Evolutionary conservation across 2,329 filamentous ascomycete species (phyloP), one percentile per base, ranked within the genome.

Genomic region (Ascochyta lentis): DNA sequence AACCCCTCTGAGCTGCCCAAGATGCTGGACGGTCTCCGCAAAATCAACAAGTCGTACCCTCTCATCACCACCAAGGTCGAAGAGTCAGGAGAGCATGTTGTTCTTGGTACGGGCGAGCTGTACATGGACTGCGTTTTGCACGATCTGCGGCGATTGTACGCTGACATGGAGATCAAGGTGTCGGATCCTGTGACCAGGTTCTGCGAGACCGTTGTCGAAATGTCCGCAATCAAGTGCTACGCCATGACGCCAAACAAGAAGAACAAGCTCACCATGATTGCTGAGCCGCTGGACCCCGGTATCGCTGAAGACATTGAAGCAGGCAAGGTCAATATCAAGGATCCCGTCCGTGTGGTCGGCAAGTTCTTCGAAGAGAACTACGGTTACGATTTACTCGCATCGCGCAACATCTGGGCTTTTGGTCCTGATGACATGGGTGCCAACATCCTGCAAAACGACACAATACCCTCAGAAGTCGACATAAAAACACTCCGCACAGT

Each of bases 61-160:
- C 84, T 99, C 24, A 91, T 98, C 66, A 91, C 90, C 12, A 99
- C 95, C 4, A 98, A 98, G 76, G 95, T 99, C 3, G 95, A 99
- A 75, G 95, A 99, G 77, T 97, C 92, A 1, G 95, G 95, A 46
- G 95, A 99, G 77, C 95, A 99, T 72, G 89, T 99, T 63, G 84
- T 99, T 42, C 85, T 99, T 4, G 95, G 95, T 23, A 99, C 95
- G 0, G 95, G 95, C 57, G 95, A 99, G 76, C 82, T 99, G n/a
- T 99, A 99, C 80, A 98, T 99, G 93, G 95, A 99, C 75, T 99
- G 95, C 69, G 94, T 99, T 3, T 83, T 99, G 41, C 95, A 99
- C 75, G 95, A 99, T 72, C 83, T 99, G 42, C 89, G 95, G 49
- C 86, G 88, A 37, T 78, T 98, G n/a, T 99, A 97, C 72, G 93